Evolutionary conservation across 1,139 yeast genomes (phyloP).

Genomic region (Protomyces gravidus): DNA sequence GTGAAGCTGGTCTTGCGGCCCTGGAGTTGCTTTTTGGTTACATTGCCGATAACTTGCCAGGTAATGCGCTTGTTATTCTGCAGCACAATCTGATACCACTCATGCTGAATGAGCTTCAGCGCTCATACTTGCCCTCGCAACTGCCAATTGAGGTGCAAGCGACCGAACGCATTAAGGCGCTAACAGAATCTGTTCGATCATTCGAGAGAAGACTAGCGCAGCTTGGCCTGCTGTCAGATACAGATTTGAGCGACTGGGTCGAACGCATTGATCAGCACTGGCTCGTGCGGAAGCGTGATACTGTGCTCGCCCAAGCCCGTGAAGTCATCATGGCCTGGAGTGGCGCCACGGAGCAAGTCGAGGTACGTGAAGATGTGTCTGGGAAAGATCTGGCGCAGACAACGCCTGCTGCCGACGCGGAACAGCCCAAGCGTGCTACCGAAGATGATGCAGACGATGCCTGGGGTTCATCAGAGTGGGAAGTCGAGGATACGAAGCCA

Average conservation of each 20-base stretch:
- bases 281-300: constrained; percentile 3
- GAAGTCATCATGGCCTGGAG: constrained; percentile 4
- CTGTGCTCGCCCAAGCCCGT: not conserved
- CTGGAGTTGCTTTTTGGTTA: not conserved
- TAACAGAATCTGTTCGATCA: not conserved
- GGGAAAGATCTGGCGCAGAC: not conserved
- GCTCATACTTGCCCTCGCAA: not conserved
- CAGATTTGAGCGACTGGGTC: not conserved
- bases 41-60: not conserved
- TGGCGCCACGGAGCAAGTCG: constrained; percentile 7
- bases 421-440: not conserved
- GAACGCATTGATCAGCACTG: not conserved
- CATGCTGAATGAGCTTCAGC: not conserved
- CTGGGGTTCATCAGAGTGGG: constrained; percentile 4
- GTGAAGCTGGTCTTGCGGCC: not conserved
- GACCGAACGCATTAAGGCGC: constrained; percentile 4
- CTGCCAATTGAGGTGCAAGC: constrained; percentile 10
- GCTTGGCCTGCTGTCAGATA: not conserved
- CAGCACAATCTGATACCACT: constrained; percentile 1
- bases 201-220: constrained; percentile 1
- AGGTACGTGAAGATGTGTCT: constrained; percentile 8
- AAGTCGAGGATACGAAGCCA: not conserved
- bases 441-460: constrained; percentile 13
- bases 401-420: not conserved
- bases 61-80: not conserved